Evolutionary conservation across 164 flowering plant genomes (phyloP).

Genomic region (grape (Vitis vinifera)): ASM3070453v1 NC_081814.1:2829001-2829500

Average conservation of each 20-base stretch:
- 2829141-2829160: slow-evolving; percentile 26
- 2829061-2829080: slow-evolving; percentile 19
- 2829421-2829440: no score
- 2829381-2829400: no score
- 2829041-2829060: slow-evolving; percentile 28
- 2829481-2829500: slow-evolving; percentile 36
- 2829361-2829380: slow-evolving; percentile 25
- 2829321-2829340: slow-evolving; percentile 45
- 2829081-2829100: slow-evolving; percentile 32
- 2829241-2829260: slow-evolving; percentile 28
- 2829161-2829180: slow-evolving; percentile 29
- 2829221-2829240: slow-evolving; percentile 23
- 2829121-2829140: slow-evolving; percentile 24
- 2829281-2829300: slow-evolving; percentile 19
- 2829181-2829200: slow-evolving; percentile 30
- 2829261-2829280: slow-evolving; percentile 23
- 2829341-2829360: slow-evolving; percentile 34
- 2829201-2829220: slow-evolving; percentile 38
- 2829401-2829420: no score
- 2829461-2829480: slow-evolving; percentile 41
- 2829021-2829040: slow-evolving; percentile 28
- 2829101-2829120: slow-evolving; percentile 18
- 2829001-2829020: slow-evolving; percentile 11
- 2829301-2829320: slow-evolving; percentile 22
- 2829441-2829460: slow-evolving; percentile 20